Base-by-base conservation (phyloP, 1,284 basidiomycete genomes). In the Waitea zeae region DNA sequence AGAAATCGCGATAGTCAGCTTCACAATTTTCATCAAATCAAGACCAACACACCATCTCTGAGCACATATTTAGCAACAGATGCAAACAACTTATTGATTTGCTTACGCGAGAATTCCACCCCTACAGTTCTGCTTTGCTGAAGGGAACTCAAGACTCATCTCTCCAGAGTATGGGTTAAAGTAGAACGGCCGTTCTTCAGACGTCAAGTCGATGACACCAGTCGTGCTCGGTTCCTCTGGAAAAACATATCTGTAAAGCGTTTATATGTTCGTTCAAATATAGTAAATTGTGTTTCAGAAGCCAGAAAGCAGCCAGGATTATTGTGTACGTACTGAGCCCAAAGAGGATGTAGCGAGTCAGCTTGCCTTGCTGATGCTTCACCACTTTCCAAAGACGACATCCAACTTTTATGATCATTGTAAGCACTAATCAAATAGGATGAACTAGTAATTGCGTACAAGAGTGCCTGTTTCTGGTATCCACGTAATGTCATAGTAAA, bases 81-180 rank as follows among this genome's bases (percentile, higher is more conserved):
- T n/a, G n/a, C n/a, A n/a, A n/a, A n/a, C n/a, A n/a, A n/a, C n/a
- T n/a, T n/a, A n/a, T 14, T 18, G 4, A 19, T 20, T 49, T 17
- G 70, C 84, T 52, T 59, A 86, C 70, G 88, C 88, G 20, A 92
- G 58, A 44, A 93, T 88, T 0, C 88, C 88, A 17, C 92, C 92
- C 44, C 70, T 69, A 34, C 84, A 78, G 39, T 71, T 76, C 32
- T 72, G 68, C 46, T 89, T 79, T 0, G 83, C 75, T 42, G 66
- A 77, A 0, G 92, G 93, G 43, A 96, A 92, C 12, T 78, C 65
- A 19, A 96, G 59, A 44, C 78, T 88, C 30, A 97, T 60, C 50
- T 97, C 89, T n/a, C 93, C 90, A n/a, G 87, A 87, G 50, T 88
- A 89, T 1, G 84, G 72, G 43, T 88, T 90, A 61, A 82, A 87